A percentile compares a stretch with the other conserved stretches of the same genome.
Evolutionary conservation across 2,329 filamentous ascomycete genomes (phyloP).

Genomic region (Aspergillus candidus): DNA sequence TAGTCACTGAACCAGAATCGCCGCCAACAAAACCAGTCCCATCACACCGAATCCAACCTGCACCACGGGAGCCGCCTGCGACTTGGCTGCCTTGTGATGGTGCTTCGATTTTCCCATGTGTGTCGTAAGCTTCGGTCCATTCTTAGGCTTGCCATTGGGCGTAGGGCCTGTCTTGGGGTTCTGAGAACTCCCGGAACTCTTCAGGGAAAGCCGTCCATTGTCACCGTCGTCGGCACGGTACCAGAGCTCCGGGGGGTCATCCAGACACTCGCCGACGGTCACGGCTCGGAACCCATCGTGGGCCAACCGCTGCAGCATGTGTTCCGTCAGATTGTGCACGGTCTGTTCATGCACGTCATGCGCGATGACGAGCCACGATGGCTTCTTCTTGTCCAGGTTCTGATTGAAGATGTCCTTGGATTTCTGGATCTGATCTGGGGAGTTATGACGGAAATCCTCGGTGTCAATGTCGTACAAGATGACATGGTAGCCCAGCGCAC

Average conservation of each 20-base stretch:
- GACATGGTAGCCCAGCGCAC: conserved; percentile 45
- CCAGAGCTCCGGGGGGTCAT: conserved; percentile 35
- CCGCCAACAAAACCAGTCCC: no score
- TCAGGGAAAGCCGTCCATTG: conserved; percentile 15
- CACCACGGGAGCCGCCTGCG: no score
- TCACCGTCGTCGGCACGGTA: conserved; percentile 33
- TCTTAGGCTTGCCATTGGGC: no score
- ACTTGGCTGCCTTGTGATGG: no score
- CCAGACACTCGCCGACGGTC: conserved; percentile 41
- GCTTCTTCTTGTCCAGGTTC: conserved; percentile 21
- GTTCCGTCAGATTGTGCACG: conserved; percentile 37
- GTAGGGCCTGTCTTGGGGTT: no score
- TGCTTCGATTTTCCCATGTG: no score
- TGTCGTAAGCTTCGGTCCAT: no score
- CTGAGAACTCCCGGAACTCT: background rate
- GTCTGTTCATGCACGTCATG: conserved; percentile 41
- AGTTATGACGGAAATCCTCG: conserved; percentile 40
- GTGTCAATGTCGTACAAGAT: conserved; percentile 45
- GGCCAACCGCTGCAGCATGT: conserved; percentile 32
- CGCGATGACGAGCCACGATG: conserved; percentile 36
- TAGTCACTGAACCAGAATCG: no score
- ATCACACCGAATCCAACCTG: no score
- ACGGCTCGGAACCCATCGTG: conserved; percentile 32
- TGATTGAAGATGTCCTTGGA: conserved; percentile 38
- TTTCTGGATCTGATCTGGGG: conserved; percentile 30